Evolutionary conservation across 768 basidiomycete species (phyloP).

Genomic region (Pisolithus marmoratus): DNA sequence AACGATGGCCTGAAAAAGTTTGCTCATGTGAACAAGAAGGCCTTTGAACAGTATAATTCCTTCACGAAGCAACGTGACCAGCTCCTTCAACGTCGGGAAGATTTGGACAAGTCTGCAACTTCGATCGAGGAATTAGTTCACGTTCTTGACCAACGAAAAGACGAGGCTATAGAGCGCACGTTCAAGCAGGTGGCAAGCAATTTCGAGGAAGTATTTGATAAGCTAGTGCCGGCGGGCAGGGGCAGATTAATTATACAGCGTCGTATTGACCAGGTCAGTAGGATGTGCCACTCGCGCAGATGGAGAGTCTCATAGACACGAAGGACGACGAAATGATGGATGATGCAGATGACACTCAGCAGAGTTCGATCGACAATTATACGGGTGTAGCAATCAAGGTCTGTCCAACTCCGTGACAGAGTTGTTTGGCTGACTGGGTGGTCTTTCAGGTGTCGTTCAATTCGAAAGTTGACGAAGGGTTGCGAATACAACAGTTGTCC

Average conservation of each 20-base stretch:
- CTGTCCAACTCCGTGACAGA: conserved; percentile 1
- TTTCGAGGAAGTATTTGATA: conserved; percentile 96
- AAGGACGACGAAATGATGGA: conserved; percentile 68
- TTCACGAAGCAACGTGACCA: conserved; percentile 98
- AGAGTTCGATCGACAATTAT: conserved; percentile 84
- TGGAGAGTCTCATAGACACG: background rate
- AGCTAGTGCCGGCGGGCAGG: conserved; percentile 88
- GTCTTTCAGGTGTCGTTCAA: conserved; percentile 86
- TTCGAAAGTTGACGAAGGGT: conserved; percentile 94
- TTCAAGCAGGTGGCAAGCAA: conserved; percentile 98
- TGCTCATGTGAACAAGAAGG: conserved; percentile 98
- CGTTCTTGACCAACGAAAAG: conserved; percentile 93
- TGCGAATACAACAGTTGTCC: conserved; percentile 93
- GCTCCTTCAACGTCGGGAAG: conserved; percentile 78
- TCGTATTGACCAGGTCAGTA: conserved; percentile 69
- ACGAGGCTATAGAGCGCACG: conserved; percentile 96
- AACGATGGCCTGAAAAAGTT: conserved; percentile 95
- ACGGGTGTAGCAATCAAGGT: conserved; percentile 96
- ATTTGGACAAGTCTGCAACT: conserved; percentile 81
- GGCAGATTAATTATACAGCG: conserved; percentile 92
- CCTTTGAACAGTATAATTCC: conserved; percentile 96
- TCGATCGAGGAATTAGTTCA: conserved; percentile 93
- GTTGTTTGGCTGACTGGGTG: background rate
- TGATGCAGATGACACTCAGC: conserved; percentile 68
- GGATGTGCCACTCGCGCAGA: background rate